These are phyloP conservation scores for Coniochaeta sp. DNA, from an alignment of 2,329 filamentous ascomycete species.

Conservation along the genomic window DNA sequence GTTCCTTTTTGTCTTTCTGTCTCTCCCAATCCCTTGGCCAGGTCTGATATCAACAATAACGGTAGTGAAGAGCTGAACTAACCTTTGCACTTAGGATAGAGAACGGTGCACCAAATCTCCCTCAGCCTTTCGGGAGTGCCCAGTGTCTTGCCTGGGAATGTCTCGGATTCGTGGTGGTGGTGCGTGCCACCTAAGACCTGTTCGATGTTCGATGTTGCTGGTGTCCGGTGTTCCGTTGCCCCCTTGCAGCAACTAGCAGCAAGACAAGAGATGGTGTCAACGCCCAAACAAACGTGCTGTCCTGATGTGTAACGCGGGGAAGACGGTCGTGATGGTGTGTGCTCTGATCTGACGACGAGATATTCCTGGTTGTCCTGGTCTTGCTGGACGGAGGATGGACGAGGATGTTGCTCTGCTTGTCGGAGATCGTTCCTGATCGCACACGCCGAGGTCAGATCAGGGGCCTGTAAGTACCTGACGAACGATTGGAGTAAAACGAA, in stretches of 20 bases:
- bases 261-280: not conserved
- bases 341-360: not conserved
- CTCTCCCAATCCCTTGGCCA: not conserved
- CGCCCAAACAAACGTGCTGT: not conserved
- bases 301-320: not conserved
- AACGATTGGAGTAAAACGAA: conserved; percentile 14
- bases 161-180: not conserved
- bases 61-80: too few species aligned
- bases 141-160: not conserved
- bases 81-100: too few species aligned
- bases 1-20: not conserved
- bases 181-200: not conserved
- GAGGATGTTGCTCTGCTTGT: conserved; percentile 3
- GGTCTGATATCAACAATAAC: not conserved
- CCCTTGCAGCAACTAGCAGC: not conserved
- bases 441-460: conserved; percentile 16
- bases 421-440: conserved; percentile 3
- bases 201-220: too few species aligned
- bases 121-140: not conserved
- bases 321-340: not conserved
- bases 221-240: not conserved
- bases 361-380: conserved; percentile 1
- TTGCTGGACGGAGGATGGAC: not conserved
- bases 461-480: conserved; percentile 16
- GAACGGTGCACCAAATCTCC: too few species aligned